Evolutionary conservation across 1,284 basidiomycete species (phyloP), one percentile per base, ranked within the genome.

Genomic region (Trichosporon inkin): DNA sequence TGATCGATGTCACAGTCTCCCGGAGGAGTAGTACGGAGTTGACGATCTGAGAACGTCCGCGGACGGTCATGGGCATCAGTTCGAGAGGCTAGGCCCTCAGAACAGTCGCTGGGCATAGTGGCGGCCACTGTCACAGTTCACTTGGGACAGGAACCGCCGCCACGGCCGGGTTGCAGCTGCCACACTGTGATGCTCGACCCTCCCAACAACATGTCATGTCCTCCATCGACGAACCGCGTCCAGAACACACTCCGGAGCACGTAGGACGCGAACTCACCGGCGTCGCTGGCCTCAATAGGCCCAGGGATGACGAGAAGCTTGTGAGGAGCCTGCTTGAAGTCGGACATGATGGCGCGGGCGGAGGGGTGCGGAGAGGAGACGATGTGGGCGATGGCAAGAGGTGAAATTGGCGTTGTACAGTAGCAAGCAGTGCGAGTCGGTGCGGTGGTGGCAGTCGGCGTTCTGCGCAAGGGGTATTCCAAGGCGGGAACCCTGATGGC

Each of bases 281-380:
- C 19, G 24, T 76, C 73, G 24, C 69, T 68, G 57, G 77, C 71
- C 66, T 79, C 78, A 67, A 78, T 79, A 3, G 78, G 77, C 10
- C 78, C 78, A 2, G 78, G 78, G 56, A 79, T 79, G 56, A 78
- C 74, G 11, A 78, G 68, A 57, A 78, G 73, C 72, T 77, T 78
- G 70, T 79, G 78, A 32, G 70, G 67, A 13, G 71, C 71, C 68
- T 78, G 72, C 37, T 68, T 44, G 66, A 72, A 70, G 24, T 62
- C n/a, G 19, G 68, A 63, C 67, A 68, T 73, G 57, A 32, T 66
- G 60, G 17, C 6, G 49, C 17, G 17, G 24, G 36, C 17, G 16
- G 32, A n/a, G n/a, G n/a, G n/a, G n/a, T n/a, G n/a, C n/a, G n/a
- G n/a, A 36, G 44, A 49, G 17, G 53, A 24, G 37, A 7, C 22